These are phyloP conservation scores for Plectosphaerella cucumerina DNA, from an alignment of 2,329 filamentous ascomycete genomes.

Conservation along the genomic window DNA sequence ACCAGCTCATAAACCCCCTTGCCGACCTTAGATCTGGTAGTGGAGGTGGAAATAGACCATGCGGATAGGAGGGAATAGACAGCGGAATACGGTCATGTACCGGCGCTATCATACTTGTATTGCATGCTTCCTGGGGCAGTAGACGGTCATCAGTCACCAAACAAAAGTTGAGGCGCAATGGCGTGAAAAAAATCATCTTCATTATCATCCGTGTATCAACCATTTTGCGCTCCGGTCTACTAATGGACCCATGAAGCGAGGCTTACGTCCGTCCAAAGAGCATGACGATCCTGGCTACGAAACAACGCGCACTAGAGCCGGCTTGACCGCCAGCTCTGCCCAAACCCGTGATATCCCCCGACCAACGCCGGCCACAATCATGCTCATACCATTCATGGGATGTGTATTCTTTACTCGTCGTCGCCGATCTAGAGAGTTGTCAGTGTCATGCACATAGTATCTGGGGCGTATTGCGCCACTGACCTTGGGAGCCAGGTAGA, in stretches of 20 bases:
- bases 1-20: conserved; percentile 50
- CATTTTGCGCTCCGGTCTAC: not conserved
- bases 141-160: not conserved
- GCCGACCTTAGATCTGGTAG: too few relatives aligned
- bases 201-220: conserved; percentile 3
- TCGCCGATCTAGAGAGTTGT: conserved; percentile 28
- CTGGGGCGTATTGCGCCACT: conserved; percentile 14
- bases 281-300: not conserved
- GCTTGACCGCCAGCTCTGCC: not conserved
- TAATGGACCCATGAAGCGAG: not conserved
- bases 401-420: conserved; percentile 26
- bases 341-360: not conserved
- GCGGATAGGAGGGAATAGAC: too few relatives aligned
- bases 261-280: not conserved
- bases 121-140: too few relatives aligned
- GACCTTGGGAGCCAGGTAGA: conserved; percentile 98
- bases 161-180: not conserved
- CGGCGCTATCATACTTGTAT: too few relatives aligned
- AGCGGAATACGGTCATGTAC: too few relatives aligned
- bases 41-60: too few relatives aligned
- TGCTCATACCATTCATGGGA: conserved; percentile 2
- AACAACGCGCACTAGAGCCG: not conserved
- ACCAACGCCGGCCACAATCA: conserved; percentile 10
- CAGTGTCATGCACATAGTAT: not conserved
- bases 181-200: not conserved